A percentile compares a stretch with the other conserved stretches of the same genome.
Evolutionary conservation across 129 eudicot genomes (phyloP).

Genomic region (Flaveria trinervia): DNA sequence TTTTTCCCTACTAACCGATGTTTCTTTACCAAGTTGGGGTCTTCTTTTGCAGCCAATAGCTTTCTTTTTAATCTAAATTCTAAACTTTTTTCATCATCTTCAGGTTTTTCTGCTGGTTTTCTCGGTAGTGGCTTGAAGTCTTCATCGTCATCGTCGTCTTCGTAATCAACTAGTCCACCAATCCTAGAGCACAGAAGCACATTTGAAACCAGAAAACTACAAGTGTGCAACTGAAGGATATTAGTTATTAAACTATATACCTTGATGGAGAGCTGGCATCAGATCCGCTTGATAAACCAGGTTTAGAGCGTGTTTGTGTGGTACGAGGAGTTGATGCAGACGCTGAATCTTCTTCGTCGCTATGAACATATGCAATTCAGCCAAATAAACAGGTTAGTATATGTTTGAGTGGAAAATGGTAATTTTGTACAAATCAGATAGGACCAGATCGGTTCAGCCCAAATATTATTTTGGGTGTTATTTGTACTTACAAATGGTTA

Average conservation of each 20-base stretch:
- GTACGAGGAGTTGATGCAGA: constrained; percentile 52
- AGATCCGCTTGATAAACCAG: constrained; percentile 57
- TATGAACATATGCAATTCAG: constrained; percentile 31
- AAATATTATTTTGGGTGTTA: not conserved
- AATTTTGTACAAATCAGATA: constrained; percentile 5
- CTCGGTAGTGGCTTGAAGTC: constrained; percentile 84
- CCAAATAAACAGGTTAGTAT: constrained; percentile 10
- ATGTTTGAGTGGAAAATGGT: not conserved
- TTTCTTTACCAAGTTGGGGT: constrained; percentile 49
- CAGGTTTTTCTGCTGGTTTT: constrained; percentile 46
- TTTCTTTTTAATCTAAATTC: constrained; percentile 67
- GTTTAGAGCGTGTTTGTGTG: constrained; percentile 41
- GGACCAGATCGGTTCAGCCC: not conserved
- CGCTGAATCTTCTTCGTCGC: constrained; percentile 96
- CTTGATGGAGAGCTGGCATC: constrained; percentile 56
- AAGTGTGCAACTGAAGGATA: not conserved
- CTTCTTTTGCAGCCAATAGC: constrained; percentile 63
- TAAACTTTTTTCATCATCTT: constrained; percentile 55
- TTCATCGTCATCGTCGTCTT: constrained; percentile 88
- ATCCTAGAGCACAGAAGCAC: constrained; percentile 37
- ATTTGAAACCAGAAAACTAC: constrained; percentile 1
- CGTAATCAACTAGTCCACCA: constrained; percentile 84
- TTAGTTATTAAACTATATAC: constrained; percentile 34
- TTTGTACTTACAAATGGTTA: not conserved
- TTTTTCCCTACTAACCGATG: constrained; percentile 45